These are phyloP conservation scores for Trifolium repens DNA, from an alignment of 306 rosid species.

Conservation along the genomic window DNA sequence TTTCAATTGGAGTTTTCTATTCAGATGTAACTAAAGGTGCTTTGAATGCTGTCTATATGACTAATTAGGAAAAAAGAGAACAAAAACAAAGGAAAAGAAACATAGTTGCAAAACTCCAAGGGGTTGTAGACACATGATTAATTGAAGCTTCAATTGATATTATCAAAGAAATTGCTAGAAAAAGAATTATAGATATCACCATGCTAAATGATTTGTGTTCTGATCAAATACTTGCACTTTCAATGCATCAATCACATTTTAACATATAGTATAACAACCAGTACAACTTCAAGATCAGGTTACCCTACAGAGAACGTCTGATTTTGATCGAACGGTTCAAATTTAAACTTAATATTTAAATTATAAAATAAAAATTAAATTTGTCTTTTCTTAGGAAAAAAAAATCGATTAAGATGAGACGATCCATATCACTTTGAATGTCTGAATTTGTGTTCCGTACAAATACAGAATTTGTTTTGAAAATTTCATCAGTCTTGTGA, in stretches of 20 bases:
- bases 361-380: too few relatives aligned
- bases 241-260: not conserved
- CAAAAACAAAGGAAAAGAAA: not conserved
- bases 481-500: too few relatives aligned
- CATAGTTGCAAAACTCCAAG: not conserved
- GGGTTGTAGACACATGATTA: not conserved
- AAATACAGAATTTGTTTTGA: too few relatives aligned
- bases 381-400: too few relatives aligned
- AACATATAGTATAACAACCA: too few relatives aligned
- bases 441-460: too few relatives aligned
- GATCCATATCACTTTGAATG: too few relatives aligned
- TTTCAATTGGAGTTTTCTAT: not conserved
- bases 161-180: not conserved
- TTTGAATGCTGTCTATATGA: not conserved
- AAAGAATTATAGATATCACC: not conserved
- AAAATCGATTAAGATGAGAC: too few relatives aligned
- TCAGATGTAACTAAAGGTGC: not conserved
- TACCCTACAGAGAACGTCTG: too few relatives aligned
- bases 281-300: too few relatives aligned
- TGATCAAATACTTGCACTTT: not conserved
- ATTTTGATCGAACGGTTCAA: too few relatives aligned
- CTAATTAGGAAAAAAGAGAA: not conserved
- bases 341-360: too few relatives aligned
- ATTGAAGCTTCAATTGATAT: not conserved
- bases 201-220: not conserved